Evolutionary conservation across 768 basidiomycete species (phyloP).

Genomic region (Phylloporus arenicola): DNA sequence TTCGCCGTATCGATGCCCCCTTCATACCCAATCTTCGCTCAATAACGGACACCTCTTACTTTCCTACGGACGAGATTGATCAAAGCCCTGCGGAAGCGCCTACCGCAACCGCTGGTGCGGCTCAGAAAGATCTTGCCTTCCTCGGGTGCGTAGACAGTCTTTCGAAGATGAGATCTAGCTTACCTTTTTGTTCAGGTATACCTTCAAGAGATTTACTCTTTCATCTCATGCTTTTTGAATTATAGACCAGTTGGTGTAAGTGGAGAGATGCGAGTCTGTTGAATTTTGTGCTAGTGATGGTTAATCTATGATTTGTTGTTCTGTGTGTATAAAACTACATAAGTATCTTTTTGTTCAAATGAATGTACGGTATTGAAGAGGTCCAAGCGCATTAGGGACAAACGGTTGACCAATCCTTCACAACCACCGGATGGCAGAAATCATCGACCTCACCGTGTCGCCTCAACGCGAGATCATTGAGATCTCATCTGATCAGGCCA

Average conservation of each 20-base stretch:
- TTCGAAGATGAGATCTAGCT: neutral
- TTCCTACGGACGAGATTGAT: slow-evolving; percentile 91
- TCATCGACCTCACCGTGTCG: slow-evolving; percentile 32
- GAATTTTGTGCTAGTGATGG: neutral
- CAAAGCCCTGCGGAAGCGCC: slow-evolving; percentile 53
- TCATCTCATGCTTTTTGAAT: slow-evolving; percentile 51
- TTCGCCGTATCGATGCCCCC: slow-evolving; percentile 87
- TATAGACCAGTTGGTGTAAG: neutral
- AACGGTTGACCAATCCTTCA: neutral
- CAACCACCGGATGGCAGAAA: slow-evolving; percentile 23
- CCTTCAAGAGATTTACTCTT: slow-evolving; percentile 71
- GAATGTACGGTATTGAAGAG: too few species aligned
- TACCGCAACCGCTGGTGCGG: slow-evolving; percentile 33
- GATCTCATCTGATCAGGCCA: slow-evolving; percentile 24
- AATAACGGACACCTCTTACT: slow-evolving; percentile 96
- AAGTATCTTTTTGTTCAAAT: too few species aligned
- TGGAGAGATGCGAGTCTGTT: neutral
- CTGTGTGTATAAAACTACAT: neutral
- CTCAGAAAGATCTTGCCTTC: slow-evolving; percentile 60
- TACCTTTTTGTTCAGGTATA: slow-evolving; percentile 47
- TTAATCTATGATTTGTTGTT: slow-evolving; percentile 5
- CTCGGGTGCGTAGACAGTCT: slow-evolving; percentile 42
- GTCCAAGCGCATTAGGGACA: neutral
- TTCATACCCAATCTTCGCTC: slow-evolving; percentile 94
- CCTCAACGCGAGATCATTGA: slow-evolving; percentile 28